These are phyloP conservation scores for Fusarium foetens DNA, from an alignment of 2,329 filamentous ascomycete genomes.

Conservation along the genomic window DNA sequence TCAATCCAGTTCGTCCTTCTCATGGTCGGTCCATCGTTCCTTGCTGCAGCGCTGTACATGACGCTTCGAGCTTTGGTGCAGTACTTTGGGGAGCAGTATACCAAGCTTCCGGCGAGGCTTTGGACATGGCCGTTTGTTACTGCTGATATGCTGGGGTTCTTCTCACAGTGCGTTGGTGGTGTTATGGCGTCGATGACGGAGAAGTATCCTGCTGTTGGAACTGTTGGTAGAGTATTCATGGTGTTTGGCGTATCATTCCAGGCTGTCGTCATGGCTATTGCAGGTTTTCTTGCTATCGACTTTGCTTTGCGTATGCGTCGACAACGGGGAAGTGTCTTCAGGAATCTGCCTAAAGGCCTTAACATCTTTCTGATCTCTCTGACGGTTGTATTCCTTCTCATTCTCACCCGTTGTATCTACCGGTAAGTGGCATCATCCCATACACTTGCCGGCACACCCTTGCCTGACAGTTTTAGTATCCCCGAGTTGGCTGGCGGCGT, in stretches of 20 bases:
- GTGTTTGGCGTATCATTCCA: not conserved
- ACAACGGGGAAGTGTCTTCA: not conserved
- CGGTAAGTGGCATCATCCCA: not conserved
- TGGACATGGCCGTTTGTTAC: slow-evolving; percentile 1
- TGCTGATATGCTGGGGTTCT: not conserved
- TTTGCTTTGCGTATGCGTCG: not conserved
- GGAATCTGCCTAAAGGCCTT: not conserved
- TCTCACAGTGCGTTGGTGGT: not conserved
- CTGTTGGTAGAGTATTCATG: not conserved
- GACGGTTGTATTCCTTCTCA: not conserved
- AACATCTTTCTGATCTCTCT: not conserved
- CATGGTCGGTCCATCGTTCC: not conserved
- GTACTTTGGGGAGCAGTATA: not conserved
- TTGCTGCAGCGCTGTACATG: not conserved
- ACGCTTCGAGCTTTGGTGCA: not conserved
- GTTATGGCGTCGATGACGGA: not conserved
- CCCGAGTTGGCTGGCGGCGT: not conserved
- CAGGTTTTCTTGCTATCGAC: not conserved
- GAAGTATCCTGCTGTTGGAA: not conserved
- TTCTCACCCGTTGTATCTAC: not conserved
- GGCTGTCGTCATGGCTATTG: not conserved
- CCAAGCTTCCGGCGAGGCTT: not conserved
- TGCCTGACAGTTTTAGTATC: not conserved
- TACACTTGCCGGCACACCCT: rapidly evolving
- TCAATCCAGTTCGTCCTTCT: not conserved